These are phyloP conservation scores for Fusarium zealandicum DNA, from an alignment of 2,329 filamentous ascomycete genomes.

Conservation along the genomic window DNA sequence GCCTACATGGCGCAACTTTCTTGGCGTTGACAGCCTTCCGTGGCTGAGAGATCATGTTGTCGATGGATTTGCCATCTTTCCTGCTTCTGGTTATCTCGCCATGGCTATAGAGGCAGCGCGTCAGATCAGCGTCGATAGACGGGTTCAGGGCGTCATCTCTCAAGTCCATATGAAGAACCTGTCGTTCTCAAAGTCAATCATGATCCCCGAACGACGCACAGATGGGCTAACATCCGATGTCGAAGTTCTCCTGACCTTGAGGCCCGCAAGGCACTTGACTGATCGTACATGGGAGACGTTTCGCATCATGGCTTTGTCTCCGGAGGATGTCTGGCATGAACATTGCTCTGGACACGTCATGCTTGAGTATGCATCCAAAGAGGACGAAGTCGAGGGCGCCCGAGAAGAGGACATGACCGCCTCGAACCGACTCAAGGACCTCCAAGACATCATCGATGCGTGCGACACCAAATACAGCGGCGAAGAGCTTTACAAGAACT, in stretches of 20 bases:
- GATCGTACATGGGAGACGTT: conserved; percentile 22
- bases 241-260: conserved; percentile 20
- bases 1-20: conserved; percentile 34
- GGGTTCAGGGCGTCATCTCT: conserved; percentile 10
- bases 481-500: conserved; percentile 11
- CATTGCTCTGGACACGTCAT: conserved; percentile 18
- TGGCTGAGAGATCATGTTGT: conserved; percentile 55
- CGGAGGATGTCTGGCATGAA: conserved; percentile 16
- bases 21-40: conserved; percentile 40
- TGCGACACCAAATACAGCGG: conserved; percentile 3
- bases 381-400: conserved; percentile 16
- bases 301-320: conserved; percentile 17
- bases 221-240: conserved; percentile 18
- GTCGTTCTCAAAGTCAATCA: conserved; percentile 22
- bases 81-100: conserved; percentile 47
- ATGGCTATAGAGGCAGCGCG: conserved; percentile 40
- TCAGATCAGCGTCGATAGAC: conserved; percentile 18
- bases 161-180: conserved; percentile 16
- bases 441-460: conserved; percentile 13
- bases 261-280: conserved; percentile 2
- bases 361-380: conserved; percentile 7
- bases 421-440: conserved; percentile 2
- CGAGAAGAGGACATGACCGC: conserved; percentile 11
- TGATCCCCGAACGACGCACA: conserved; percentile 19
- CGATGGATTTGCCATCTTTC: conserved; percentile 52